These are phyloP conservation scores for Acacia acuminata DNA, from an alignment of 306 rosid species.

Conservation along the genomic window DNA sequence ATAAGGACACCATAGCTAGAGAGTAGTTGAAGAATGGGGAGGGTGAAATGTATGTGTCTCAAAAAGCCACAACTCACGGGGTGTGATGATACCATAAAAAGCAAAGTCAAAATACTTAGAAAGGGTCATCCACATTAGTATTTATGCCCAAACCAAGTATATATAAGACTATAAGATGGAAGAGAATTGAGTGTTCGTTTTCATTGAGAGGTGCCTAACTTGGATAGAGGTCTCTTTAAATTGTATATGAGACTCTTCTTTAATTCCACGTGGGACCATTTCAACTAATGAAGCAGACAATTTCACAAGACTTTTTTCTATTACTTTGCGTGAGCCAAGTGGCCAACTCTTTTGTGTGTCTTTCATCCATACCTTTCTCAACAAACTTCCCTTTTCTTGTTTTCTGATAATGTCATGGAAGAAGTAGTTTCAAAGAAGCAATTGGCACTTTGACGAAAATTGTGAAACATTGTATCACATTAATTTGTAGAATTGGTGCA, in stretches of 20 bases:
- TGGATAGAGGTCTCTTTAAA: neutral
- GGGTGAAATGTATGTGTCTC: neutral
- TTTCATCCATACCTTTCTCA: neutral
- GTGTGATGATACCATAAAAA: neutral
- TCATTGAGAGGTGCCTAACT: slow-evolving; percentile 20
- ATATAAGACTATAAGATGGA: neutral
- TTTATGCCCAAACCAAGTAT: neutral
- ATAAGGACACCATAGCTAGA: neutral
- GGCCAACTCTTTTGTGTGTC: neutral
- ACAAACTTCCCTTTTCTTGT: neutral
- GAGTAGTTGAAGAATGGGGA: neutral
- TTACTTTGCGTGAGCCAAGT: neutral
- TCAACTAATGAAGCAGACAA: neutral
- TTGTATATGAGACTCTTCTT: neutral
- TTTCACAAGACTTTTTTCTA: neutral
- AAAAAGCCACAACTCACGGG: neutral
- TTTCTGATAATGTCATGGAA: neutral
- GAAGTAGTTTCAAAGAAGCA: neutral
- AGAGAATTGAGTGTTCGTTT: neutral
- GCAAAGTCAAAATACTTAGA: neutral
- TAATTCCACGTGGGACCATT: neutral
- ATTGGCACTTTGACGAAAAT: no score
- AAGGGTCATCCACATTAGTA: neutral
- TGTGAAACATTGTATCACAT: neutral
- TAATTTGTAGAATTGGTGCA: neutral